Base-by-base conservation (phyloP, 768 basidiomycete genomes). In the Cantharellus anzutake region DNA sequence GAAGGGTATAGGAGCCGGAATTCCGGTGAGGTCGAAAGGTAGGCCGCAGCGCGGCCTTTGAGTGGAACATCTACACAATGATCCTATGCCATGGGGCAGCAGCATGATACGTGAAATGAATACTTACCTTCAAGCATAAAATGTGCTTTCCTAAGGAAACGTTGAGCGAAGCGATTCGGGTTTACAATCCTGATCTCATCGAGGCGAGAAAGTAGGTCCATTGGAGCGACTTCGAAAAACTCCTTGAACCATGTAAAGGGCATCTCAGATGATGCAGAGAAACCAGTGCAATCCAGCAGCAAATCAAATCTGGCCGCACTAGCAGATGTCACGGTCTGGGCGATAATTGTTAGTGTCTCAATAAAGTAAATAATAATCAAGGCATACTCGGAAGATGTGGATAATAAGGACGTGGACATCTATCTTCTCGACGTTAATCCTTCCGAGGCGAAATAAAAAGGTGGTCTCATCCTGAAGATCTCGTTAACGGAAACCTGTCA, bases 241-340 rank as follows among this genome's bases (percentile, higher is more conserved):
- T 80, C 83, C 68, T 84, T 86, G 52, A 90, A 67, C 84, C 84
- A 88, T 62, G 85, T 83, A 4, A 86, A 71, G 0, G 90, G 89
- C 4, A 90, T 73, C 69, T 90, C 86, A 0, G 86, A 86, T 5
- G 77, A 75, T 2, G 82, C 74, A 2, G 80, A 76, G 67, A 91
- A 90, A 4, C 76, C 77, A 41, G 88, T 90, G 70, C 83, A 89
- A 64, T 93, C 89, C 40, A 91, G 67, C 63, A 93, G 78, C 55
- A 93, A 71, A 53, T 89, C 84, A 66, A 83, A 86, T 2, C 64
- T 75, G 51, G 75, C 70, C 48, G 69, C 71, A 67, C 81, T 77
- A 14, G 67, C 69, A 4, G 77, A 69, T 11, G 73, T 75, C 58
- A 86, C 65, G 16, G 74, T 79, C 83, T 84, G 64, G 2, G 40